Evolutionary conservation across 225 moss, liverwort and hornwort species (phyloP), one percentile per base, ranked within the genome.

Genomic region (Polytrichum formosum): DNA sequence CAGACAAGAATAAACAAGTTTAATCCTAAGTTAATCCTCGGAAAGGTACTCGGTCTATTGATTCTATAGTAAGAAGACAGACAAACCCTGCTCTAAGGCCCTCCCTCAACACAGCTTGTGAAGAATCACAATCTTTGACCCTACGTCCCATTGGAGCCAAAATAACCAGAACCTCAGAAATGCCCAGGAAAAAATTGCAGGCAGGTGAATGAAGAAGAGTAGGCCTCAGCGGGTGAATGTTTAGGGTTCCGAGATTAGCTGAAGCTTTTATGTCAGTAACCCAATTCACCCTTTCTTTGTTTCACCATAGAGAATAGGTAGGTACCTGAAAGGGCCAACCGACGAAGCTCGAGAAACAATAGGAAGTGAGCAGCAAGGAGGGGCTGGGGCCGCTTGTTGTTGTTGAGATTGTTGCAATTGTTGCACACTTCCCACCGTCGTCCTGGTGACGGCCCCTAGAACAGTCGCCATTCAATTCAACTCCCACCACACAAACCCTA

Each of bases 401-500:
- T 37, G 46, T 46, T 46, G 46, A 46, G 4, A 46, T 46, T 46
- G 10, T 46, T 46, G 30, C 64, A 69, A 23, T 67, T 75, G 70
- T 18, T 29, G 67, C 56, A 16, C 71, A 64, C 68, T 66, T 16
- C 64, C 56, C 62, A 73, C 73, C 13, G 82, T 69, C 75, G 46
- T 46, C 46, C 76, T 56, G 66, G 77, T 27, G 64, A 74, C 76
- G 67, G 82, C 79, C 26, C 75, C 69, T 64, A 72, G 67, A 46
- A 70, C 67, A 55, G 74, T 75, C 79, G 82, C 85, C 85, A 85
- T 85, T 53, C 70, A 53, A 29, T 35, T 33, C 28, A 30, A 28
- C 46, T 46, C 68, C 54, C 23, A 9, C 68, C 68, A 54, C 26
- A 68, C 68, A 56, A 55, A 68, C 54, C 68, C 68, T 56, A 68